Evolutionary conservation across 2,329 filamentous ascomycete species (phyloP).

Genomic region (Beauveria bassiana): DNA sequence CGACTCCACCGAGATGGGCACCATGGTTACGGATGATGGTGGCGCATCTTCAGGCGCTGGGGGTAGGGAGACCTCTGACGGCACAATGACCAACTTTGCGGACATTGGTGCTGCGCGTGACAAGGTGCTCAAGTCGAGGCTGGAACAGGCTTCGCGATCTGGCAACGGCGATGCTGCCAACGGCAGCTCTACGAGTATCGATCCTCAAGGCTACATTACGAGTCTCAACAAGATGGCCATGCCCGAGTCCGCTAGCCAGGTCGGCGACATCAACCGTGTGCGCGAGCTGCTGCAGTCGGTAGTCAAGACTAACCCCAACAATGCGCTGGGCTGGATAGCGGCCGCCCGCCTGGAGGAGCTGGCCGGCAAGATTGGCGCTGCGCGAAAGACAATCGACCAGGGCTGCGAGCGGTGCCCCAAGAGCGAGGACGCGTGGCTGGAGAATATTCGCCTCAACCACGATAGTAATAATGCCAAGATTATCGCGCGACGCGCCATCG

Average conservation of each 20-base stretch:
- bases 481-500: conserved; percentile 87
- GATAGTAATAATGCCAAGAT: conserved; percentile 91
- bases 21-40: conserved; percentile 79
- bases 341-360: conserved; percentile 87
- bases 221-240: conserved; percentile 77
- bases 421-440: conserved; percentile 91
- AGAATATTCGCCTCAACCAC: conserved; percentile 81
- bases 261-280: conserved; percentile 92
- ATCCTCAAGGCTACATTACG: conserved; percentile 92
- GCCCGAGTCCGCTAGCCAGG: conserved; percentile 70
- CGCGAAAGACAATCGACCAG: conserved; percentile 77
- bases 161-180: conserved; percentile 54
- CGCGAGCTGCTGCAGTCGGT: conserved; percentile 90
- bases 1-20: conserved; percentile 73
- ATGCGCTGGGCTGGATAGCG: conserved; percentile 93
- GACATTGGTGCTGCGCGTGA: conserved; percentile 94
- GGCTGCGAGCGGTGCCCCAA: conserved; percentile 89
- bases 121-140: conserved; percentile 87
- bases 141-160: conserved; percentile 78
- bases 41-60: conserved; percentile 25
- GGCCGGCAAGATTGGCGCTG: conserved; percentile 84
- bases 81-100: conserved; percentile 96
- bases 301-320: conserved; percentile 92
- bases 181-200: conserved; percentile 83
- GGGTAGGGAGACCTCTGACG: conserved; percentile 51